Evolutionary conservation across 129 eudicot genomes (phyloP).

Genomic region (Arctium minus): DNA sequence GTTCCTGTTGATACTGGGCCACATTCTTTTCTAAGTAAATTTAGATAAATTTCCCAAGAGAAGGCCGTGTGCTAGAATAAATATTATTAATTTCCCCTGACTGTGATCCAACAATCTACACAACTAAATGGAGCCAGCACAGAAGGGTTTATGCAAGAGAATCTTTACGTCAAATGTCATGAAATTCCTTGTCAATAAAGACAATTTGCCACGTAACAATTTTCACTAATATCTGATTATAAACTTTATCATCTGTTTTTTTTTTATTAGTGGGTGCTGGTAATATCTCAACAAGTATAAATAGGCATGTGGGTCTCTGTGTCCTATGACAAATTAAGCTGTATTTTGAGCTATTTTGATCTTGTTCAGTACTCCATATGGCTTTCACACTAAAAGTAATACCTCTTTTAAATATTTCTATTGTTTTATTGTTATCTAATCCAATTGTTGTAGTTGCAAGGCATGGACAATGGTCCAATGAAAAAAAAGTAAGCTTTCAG

Average conservation of each 20-base stretch:
- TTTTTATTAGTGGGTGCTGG: conserved; percentile 11
- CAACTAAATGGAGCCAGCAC: conserved; percentile 31
- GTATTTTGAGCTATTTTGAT: neutral
- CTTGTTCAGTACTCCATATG: conserved; percentile 25
- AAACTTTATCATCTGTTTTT: conserved; percentile 4
- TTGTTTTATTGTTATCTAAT: conserved; percentile 15
- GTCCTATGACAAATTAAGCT: conserved; percentile 23
- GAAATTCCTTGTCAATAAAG: conserved; percentile 13
- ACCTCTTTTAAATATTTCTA: conserved; percentile 9
- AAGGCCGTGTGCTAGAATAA: neutral
- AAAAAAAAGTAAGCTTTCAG: conserved; percentile 14
- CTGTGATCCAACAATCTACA: conserved; percentile 34
- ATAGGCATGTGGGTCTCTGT: conserved; percentile 36
- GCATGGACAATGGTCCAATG: conserved; percentile 30
- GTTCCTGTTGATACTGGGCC: neutral
- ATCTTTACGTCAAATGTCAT: conserved; percentile 18
- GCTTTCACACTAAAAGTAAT: conserved; percentile 26
- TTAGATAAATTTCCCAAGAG: neutral
- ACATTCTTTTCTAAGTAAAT: neutral
- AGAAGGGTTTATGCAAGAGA: conserved; percentile 12
- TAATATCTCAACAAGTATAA: conserved; percentile 35
- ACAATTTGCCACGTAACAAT: conserved; percentile 28
- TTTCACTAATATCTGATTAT: neutral
- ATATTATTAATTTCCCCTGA: conserved; percentile 12
- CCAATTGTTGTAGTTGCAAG: conserved; percentile 36